Evolutionary conservation across 441 rosid species (phyloP).

Genomic region (Flueggea neowawraea): DNA sequence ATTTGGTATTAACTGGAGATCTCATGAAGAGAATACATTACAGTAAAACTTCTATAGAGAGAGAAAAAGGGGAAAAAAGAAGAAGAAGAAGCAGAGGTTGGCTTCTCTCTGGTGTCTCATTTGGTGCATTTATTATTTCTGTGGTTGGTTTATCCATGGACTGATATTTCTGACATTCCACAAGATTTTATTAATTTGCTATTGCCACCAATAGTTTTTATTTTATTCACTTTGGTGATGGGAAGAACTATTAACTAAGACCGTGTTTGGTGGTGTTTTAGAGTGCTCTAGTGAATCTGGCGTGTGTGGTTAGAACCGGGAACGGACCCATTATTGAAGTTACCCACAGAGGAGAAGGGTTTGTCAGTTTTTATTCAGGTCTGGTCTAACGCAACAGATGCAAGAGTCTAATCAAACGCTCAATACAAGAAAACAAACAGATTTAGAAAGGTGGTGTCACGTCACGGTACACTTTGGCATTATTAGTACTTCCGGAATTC

Average conservation of each 20-base stretch:
- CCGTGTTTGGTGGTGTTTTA: too few relatives aligned
- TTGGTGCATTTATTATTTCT: constrained; percentile 15
- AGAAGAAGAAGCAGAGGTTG: constrained; percentile 16
- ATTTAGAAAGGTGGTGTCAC: too few relatives aligned
- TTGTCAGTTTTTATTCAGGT: constrained; percentile 19
- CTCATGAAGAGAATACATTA: background rate
- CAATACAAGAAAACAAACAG: constrained; percentile 28
- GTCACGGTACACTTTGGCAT: too few relatives aligned
- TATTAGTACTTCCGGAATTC: too few relatives aligned
- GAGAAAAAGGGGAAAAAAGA: background rate
- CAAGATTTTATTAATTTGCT: constrained; percentile 37
- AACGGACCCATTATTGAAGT: too few relatives aligned
- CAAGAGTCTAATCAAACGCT: constrained; percentile 37
- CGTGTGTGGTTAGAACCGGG: too few relatives aligned
- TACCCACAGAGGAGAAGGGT: constrained; percentile 3
- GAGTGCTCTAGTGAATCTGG: too few relatives aligned
- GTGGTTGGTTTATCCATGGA: constrained; percentile 19
- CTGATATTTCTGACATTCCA: constrained; percentile 51
- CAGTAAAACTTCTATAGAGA: too few relatives aligned
- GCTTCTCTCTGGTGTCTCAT: constrained; percentile 25
- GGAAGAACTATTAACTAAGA: too few relatives aligned
- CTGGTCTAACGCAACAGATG: constrained; percentile 18
- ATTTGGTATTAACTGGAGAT: too few relatives aligned
- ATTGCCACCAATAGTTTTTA: constrained; percentile 9
- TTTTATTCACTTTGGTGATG: constrained; percentile 12